phyloP scores from a whole-genome alignment of 306 rosid species.

The Trichosanthes cucumerina region DNA sequence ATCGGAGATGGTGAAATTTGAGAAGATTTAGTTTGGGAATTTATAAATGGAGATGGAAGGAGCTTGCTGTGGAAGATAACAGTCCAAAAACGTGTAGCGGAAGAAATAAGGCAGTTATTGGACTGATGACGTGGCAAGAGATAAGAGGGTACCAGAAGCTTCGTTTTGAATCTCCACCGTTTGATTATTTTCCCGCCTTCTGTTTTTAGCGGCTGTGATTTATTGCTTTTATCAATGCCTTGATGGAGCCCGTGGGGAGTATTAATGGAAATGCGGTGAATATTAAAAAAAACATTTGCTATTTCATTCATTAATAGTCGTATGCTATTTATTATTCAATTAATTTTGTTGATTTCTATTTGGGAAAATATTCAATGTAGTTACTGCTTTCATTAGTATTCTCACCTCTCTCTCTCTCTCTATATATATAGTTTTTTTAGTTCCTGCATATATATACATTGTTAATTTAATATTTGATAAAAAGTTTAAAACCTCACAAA shows the following conservation, averaged over 20 bases:
- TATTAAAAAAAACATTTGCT: background rate
- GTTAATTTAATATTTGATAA: no score
- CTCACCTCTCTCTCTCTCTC: background rate
- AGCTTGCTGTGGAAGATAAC: constrained; percentile 16
- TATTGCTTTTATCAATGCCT: background rate
- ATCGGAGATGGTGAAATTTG: no score
- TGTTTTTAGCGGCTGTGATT: background rate
- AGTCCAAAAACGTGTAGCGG: background rate
- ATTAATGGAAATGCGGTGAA: background rate
- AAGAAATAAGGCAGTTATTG: background rate
- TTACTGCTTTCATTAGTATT: background rate
- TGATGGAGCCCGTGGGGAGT: background rate
- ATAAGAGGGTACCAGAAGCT: background rate
- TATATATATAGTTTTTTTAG: no score
- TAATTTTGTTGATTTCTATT: background rate
- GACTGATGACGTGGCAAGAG: background rate
- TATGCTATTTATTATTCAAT: background rate
- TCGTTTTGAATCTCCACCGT: constrained; percentile 1
- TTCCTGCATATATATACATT: no score
- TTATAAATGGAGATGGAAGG: background rate
- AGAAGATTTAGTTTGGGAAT: background rate
- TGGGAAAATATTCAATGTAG: background rate
- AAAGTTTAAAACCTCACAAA: no score
- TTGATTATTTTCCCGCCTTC: constrained; percentile 8
- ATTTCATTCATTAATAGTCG: background rate